These are phyloP conservation scores for Populus hybrid DNA, from an alignment of 441 rosid species.

Conservation along the genomic window DNA sequence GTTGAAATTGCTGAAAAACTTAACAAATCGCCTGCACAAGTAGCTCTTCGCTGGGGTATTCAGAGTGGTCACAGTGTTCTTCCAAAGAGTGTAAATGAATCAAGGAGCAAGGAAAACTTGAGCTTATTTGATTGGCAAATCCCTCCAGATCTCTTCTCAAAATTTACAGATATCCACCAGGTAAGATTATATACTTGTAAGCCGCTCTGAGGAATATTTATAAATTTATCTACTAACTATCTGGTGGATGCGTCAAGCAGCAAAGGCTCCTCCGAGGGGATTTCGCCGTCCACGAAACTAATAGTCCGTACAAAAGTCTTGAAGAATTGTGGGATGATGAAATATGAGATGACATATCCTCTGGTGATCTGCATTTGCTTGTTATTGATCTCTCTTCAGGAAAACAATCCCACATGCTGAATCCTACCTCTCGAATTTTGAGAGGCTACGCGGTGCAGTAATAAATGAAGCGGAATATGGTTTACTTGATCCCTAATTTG, in stretches of 20 bases:
- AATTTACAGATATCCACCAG: slow-evolving; percentile 40
- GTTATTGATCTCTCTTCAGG: neutral
- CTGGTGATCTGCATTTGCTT: neutral
- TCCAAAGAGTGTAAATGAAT: slow-evolving; percentile 48
- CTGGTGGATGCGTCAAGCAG: slow-evolving; percentile 24
- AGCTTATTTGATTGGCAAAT: slow-evolving; percentile 51
- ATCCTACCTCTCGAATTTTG: neutral
- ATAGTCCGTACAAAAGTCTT: slow-evolving; percentile 51
- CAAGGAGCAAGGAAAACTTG: slow-evolving; percentile 42
- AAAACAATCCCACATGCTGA: neutral
- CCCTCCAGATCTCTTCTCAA: slow-evolving; percentile 39
- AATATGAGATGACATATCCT: slow-evolving; percentile 27
- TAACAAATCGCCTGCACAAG: slow-evolving; percentile 50
- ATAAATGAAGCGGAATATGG: neutral
- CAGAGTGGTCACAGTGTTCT: slow-evolving; percentile 54
- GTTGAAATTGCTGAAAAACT: slow-evolving; percentile 36
- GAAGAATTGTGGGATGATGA: slow-evolving; percentile 61
- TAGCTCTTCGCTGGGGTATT: slow-evolving; percentile 59
- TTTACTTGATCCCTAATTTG: neutral
- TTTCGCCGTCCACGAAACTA: slow-evolving; percentile 41
- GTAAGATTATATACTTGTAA: slow-evolving; percentile 10
- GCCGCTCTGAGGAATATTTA: neutral
- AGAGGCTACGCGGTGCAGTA: neutral
- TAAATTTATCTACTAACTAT: neutral
- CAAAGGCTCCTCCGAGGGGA: slow-evolving; percentile 56